These are phyloP conservation scores for Phialocephala sp. DNA, from an alignment of 2,329 filamentous ascomycete genomes.

Conservation along the genomic window DNA sequence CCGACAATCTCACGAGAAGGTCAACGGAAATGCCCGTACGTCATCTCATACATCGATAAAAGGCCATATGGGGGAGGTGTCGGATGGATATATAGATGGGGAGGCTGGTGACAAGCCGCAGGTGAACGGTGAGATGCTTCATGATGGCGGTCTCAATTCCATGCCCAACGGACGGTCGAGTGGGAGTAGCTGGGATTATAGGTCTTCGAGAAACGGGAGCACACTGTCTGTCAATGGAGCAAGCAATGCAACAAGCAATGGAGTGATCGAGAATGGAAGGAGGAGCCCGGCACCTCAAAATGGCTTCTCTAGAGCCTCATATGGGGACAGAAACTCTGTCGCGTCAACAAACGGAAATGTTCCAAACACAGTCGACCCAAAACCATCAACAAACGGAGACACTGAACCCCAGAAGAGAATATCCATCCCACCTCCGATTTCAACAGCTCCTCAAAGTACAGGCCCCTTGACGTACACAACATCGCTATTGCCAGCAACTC, in stretches of 20 bases:
- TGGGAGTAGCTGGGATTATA: slow-evolving; percentile 47
- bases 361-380: slow-evolving; percentile 29
- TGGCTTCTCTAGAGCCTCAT: slow-evolving; percentile 33
- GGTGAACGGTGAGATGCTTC: slow-evolving; percentile 40
- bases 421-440: slow-evolving; percentile 34
- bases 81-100: slow-evolving; percentile 42
- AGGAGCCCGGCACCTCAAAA: slow-evolving; percentile 39
- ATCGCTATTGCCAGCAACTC: slow-evolving; percentile 39
- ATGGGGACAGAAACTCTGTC: slow-evolving; percentile 39
- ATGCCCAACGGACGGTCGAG: slow-evolving; percentile 61
- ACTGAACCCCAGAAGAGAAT: slow-evolving; percentile 31
- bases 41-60: slow-evolving; percentile 41
- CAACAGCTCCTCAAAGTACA: slow-evolving; percentile 41
- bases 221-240: slow-evolving; percentile 39
- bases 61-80: slow-evolving; percentile 43
- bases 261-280: slow-evolving; percentile 39
- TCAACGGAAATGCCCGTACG: slow-evolving; percentile 42
- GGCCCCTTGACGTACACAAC: slow-evolving; percentile 42
- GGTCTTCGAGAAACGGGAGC: slow-evolving; percentile 41
- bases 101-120: slow-evolving; percentile 27
- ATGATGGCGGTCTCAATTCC: slow-evolving; percentile 61
- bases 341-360: slow-evolving; percentile 39
- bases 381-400: slow-evolving; percentile 35
- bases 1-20: slow-evolving; percentile 42
- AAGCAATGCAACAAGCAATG: slow-evolving; percentile 30